Evolutionary conservation across 2,329 filamentous ascomycete species (phyloP), one percentile per base, ranked within the genome.

Genomic region (Pseudocercospora fuligena): DNA sequence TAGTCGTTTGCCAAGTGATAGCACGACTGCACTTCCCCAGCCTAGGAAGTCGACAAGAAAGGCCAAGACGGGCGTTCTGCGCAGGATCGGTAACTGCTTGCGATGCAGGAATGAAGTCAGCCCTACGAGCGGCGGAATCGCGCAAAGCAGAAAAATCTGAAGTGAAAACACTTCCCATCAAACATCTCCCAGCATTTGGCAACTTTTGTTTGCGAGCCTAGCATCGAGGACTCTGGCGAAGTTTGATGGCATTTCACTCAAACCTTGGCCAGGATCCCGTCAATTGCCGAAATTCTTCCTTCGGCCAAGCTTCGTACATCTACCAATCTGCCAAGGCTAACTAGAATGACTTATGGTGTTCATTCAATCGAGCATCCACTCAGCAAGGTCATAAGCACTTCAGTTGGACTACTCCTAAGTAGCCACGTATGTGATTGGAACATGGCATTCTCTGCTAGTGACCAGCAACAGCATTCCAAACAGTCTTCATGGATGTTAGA

Each of bases 1-100:
- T 47, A 11, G 59, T 60, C 43, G 27, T 19, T 19, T 36, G 67
- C 67, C 67, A 69, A 69, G 67, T 66, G 67, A 69, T 66, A 69
- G 29, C 43, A 21, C 16, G 16, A 6, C 11, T 29, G 43, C 33
- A 63, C 67, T 60, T 64, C 60, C 12, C 66, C 66, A 33, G 51
- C 61, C 31, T 43, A 58, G 67, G 67, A 64, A 69, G 67, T 58
- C 64, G 51, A 61, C 60, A 69, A 69, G 67, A 60, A 64, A 65
- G 47, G 67, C 67, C 67, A 69, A 69, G 67, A 40, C 57, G 29
- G 47, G 54, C 40, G 11, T 31, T 31, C 29, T 62, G 19, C 60
- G 29, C 51, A 63, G 31, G 56, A 63, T 36, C 36, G 56, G 47
- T 36, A 51, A 27, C 29, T 43, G 14, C 25, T 54, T 5, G 31